Evolutionary conservation across 345 rosid species (phyloP).

Genomic region (Boechera stricta): DNA sequence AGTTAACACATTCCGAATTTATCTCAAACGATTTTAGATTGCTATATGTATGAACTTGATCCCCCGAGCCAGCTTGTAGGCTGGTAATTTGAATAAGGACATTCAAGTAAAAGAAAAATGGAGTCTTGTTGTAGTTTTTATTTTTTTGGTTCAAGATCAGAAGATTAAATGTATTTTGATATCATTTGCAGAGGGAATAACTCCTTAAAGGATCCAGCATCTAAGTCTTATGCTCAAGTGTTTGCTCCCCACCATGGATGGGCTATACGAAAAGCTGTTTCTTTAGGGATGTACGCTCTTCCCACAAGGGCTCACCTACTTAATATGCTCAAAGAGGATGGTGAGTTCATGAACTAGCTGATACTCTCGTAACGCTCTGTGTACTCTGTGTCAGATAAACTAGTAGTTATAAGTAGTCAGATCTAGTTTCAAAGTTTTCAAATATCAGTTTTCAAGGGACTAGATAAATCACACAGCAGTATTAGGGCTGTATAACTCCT

Average conservation of each 20-base stretch:
- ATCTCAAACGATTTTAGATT: not conserved
- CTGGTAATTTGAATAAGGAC: not conserved
- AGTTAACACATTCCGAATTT: not conserved
- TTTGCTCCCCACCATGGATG: constrained; percentile 96
- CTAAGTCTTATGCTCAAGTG: constrained; percentile 90
- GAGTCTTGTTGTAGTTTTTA: not conserved
- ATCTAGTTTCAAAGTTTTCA: not conserved
- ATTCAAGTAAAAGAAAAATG: not conserved
- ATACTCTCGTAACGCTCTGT: constrained; percentile 20
- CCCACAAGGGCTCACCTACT: constrained; percentile 84
- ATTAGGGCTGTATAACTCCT: not conserved
- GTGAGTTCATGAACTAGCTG: constrained; percentile 54
- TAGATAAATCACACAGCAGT: not conserved
- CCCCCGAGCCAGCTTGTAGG: not conserved
- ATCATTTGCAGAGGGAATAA: constrained; percentile 58
- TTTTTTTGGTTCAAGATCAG: not conserved
- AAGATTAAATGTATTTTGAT: not conserved
- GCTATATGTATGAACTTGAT: constrained; percentile 10
- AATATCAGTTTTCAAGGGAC: not conserved
- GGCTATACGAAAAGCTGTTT: constrained; percentile 91
- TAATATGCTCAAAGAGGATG: constrained; percentile 82
- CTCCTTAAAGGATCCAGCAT: constrained; percentile 84
- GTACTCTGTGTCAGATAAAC: not conserved
- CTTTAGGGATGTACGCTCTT: constrained; percentile 93
- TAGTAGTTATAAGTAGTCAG: constrained; percentile 15